phyloP scores from a whole-genome alignment of 768 basidiomycete species.

The Pleurotus cornucopiae region DNA sequence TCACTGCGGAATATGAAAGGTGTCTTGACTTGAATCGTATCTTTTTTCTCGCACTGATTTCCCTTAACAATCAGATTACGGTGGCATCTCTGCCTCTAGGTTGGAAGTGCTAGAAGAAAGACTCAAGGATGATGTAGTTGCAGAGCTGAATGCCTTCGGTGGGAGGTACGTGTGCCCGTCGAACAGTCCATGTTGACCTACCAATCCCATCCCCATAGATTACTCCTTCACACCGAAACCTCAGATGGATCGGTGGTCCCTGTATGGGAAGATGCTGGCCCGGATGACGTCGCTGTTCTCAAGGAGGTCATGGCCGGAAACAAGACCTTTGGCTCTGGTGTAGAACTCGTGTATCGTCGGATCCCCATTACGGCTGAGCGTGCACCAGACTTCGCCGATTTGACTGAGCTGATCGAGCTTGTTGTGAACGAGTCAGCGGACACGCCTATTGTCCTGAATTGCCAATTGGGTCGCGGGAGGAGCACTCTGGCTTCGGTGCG shows the following conservation, averaged over 20 bases:
- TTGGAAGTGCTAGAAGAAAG: conserved; percentile 90
- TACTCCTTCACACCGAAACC: conserved; percentile 89
- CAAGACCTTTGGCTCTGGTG: conserved; percentile 31
- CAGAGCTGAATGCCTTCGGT: conserved; percentile 79
- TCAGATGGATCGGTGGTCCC: conserved; percentile 85
- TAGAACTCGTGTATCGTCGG: conserved; percentile 73
- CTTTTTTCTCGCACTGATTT: too few relatives aligned
- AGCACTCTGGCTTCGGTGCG: conserved; percentile 86
- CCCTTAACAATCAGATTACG: conserved; percentile 61
- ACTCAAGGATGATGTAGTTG: conserved; percentile 80
- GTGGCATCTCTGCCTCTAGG: conserved; percentile 88
- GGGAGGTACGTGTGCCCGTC: conserved; percentile 51
- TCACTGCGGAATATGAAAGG: conserved; percentile 94
- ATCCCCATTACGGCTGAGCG: conserved; percentile 93
- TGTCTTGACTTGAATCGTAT: conserved; percentile 16
- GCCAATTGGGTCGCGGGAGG: conserved; percentile 90
- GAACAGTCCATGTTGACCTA: too few relatives aligned
- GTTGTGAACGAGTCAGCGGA: conserved; percentile 59
- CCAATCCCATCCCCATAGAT: conserved; percentile 28
- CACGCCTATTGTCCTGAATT: conserved; percentile 89
- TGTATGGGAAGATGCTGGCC: conserved; percentile 87
- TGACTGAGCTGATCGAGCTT: conserved; percentile 75
- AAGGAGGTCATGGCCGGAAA: conserved; percentile 83
- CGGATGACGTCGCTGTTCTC: conserved; percentile 70
- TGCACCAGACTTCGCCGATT: conserved; percentile 68